Conservation (phyloP, 2,329 filamentous ascomycete genomes). For the Talaromyces sp. region DNA sequence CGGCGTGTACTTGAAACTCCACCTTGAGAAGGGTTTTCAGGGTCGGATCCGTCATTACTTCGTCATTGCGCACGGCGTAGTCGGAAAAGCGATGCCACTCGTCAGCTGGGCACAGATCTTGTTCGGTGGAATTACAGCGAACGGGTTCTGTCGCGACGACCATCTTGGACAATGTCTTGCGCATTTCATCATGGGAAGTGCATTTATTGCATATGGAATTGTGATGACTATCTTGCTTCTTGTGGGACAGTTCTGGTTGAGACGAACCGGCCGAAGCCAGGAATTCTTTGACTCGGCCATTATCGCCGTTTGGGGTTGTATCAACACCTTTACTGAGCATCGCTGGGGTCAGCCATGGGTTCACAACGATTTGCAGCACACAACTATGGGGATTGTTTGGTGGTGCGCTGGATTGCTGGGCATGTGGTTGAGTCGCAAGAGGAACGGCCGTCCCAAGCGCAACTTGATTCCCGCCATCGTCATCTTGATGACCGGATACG, state of each 20-base stretch:
- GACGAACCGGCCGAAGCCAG: slow-evolving; percentile 77
- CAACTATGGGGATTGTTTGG: slow-evolving; percentile 99
- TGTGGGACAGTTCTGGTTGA: slow-evolving; percentile 84
- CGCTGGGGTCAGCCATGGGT: slow-evolving; percentile 88
- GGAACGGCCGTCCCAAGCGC: slow-evolving; percentile 79
- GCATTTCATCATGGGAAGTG: slow-evolving; percentile 98
- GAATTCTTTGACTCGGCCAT: slow-evolving; percentile 94
- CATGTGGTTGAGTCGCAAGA: slow-evolving; percentile 83
- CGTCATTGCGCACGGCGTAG: slow-evolving; percentile 70
- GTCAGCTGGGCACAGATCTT: slow-evolving; percentile 91
- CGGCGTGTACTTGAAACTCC: slow-evolving; percentile 83
- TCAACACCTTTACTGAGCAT: slow-evolving; percentile 98
- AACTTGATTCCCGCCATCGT: slow-evolving; percentile 93
- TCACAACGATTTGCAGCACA: slow-evolving; percentile 93
- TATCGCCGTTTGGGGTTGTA: slow-evolving; percentile 91
- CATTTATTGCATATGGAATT: slow-evolving; percentile 92
- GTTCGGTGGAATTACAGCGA: slow-evolving; percentile 86
- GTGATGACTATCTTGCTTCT: slow-evolving; percentile 80
- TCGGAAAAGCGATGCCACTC: slow-evolving; percentile 85
- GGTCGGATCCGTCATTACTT: slow-evolving; percentile 71
- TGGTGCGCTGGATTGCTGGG: slow-evolving; percentile 91
- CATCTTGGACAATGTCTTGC: slow-evolving; percentile 89
- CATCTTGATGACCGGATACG: slow-evolving; percentile 88
- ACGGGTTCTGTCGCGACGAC: slow-evolving; percentile 90
- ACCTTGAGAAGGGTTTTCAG: slow-evolving; percentile 80